phyloP scores from a whole-genome alignment of 306 rosid species.

The Sindora glabra region DNA sequence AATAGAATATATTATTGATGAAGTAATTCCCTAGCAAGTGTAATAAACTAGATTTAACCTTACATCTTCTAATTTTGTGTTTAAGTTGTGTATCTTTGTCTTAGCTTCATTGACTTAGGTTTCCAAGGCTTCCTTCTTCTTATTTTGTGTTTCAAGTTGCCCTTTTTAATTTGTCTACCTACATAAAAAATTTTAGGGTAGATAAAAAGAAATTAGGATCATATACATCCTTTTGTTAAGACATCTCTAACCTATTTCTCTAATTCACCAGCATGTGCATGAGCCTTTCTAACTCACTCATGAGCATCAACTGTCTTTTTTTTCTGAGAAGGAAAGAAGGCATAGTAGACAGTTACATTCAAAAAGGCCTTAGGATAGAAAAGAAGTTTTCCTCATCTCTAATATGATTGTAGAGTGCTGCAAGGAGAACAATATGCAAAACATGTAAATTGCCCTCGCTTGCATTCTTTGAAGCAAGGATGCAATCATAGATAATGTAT shows the following conservation, averaged over 20 bases:
- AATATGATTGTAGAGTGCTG: background rate
- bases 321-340: slow-evolving; percentile 39
- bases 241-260: slow-evolving; percentile 62
- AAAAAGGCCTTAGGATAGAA: too few relatives aligned
- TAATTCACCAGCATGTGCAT: slow-evolving; percentile 80
- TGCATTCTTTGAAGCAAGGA: background rate
- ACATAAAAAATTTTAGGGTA: slow-evolving; percentile 13
- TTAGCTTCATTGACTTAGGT: slow-evolving; percentile 47
- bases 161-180: slow-evolving; percentile 58
- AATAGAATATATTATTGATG: too few relatives aligned
- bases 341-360: background rate
- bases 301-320: slow-evolving; percentile 50
- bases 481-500: background rate
- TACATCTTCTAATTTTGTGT: slow-evolving; percentile 56
- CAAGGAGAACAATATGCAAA: background rate
- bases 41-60: too few relatives aligned
- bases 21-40: too few relatives aligned
- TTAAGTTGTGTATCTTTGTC: slow-evolving; percentile 43
- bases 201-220: background rate
- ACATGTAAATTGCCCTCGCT: background rate
- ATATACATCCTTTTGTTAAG: background rate
- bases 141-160: slow-evolving; percentile 44
- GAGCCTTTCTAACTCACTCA: slow-evolving; percentile 71
- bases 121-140: slow-evolving; percentile 59
- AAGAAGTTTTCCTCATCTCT: background rate